phyloP scores from a whole-genome alignment of 495 filamentous ascomycete genomes.

The Xylaria telfairii region DNA sequence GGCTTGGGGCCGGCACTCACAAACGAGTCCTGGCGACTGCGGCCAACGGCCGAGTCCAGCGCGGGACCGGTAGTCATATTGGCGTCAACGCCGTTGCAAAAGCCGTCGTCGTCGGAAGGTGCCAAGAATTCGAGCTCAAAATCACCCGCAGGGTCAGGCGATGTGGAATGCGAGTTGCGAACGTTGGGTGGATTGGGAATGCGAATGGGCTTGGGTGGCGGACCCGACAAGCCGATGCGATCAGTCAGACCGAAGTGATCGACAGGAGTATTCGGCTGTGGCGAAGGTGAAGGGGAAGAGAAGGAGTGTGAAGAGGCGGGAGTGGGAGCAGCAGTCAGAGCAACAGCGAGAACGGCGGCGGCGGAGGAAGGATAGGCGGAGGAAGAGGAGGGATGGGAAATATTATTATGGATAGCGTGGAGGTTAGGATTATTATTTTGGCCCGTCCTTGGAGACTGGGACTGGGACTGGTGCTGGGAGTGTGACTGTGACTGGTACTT shows the following conservation, averaged over 20 bases:
- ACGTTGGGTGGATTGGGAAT: constrained; percentile 32
- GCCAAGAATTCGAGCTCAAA: constrained; percentile 25
- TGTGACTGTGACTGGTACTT: constrained; percentile 3
- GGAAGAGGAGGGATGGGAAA: constrained; percentile 24
- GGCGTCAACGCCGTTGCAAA: constrained; percentile 38
- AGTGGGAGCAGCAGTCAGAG: constrained; percentile 36
- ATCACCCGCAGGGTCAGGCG: constrained; percentile 31
- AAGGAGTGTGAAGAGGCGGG: constrained; percentile 42
- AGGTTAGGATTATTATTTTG: constrained; percentile 32
- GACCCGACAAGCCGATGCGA: constrained; percentile 32
- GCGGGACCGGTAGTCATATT: constrained; percentile 67
- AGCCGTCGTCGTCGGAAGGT: constrained; percentile 29
- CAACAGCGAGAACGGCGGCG: constrained; percentile 30
- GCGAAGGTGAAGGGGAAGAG: constrained; percentile 44
- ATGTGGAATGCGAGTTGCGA: constrained; percentile 35
- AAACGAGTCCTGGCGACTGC: constrained; percentile 74
- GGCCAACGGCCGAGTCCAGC: constrained; percentile 60
- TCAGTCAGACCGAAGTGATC: constrained; percentile 42
- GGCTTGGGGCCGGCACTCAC: constrained; percentile 81
- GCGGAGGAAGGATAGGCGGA: constrained; percentile 22
- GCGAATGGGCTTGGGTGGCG: constrained; percentile 43
- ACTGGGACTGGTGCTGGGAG: constrained; percentile 17
- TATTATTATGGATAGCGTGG: constrained; percentile 37
- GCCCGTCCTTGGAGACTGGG: constrained; percentile 16
- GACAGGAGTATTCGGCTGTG: constrained; percentile 51